Percentiles rank a stretch among this genome's conserved stretches.
Conservation (phyloP, 768 basidiomycete species). For the Rhodosporidiobolus odoratus region DNA sequence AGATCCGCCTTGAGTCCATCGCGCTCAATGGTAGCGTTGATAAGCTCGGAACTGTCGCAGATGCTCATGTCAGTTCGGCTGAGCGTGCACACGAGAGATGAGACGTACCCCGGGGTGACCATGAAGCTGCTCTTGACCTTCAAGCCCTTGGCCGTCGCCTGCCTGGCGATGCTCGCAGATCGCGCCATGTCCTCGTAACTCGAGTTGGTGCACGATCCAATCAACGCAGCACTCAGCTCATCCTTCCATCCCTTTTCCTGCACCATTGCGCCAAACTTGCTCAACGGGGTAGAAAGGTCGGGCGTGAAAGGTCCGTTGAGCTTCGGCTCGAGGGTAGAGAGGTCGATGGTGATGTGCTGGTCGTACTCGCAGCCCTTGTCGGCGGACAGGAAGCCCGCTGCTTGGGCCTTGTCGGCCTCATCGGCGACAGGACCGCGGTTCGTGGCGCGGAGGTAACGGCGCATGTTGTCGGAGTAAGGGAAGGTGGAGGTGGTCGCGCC, state of each 20-base stretch:
- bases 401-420: slow-evolving; percentile 78
- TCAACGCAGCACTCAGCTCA: slow-evolving; percentile 80
- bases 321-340: slow-evolving; percentile 42
- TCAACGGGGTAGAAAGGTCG: slow-evolving; percentile 87
- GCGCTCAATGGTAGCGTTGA: slow-evolving; percentile 93
- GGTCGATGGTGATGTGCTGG: slow-evolving; percentile 74
- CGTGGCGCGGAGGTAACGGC: slow-evolving; percentile 80
- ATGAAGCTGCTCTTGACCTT: slow-evolving; percentile 55
- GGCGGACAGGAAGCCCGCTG: slow-evolving; percentile 68
- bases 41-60: slow-evolving; percentile 69
- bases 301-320: slow-evolving; percentile 94
- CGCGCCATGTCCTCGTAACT: slow-evolving; percentile 80
- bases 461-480: slow-evolving; percentile 88
- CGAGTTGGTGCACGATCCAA: slow-evolving; percentile 99
- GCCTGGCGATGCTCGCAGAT: slow-evolving; percentile 81
- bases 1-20: slow-evolving; percentile 77
- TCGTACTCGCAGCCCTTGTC: slow-evolving; percentile 90
- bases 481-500: slow-evolving; percentile 99
- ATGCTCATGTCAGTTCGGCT: background rate
- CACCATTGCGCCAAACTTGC: slow-evolving; percentile 74
- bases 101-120: slow-evolving; percentile 49
- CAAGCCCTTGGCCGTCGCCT: slow-evolving; percentile 78
- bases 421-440: slow-evolving; percentile 76
- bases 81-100: background rate
- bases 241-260: slow-evolving; percentile 87